Evolutionary conservation across 805 yeast genomes (phyloP).

Genomic region (Saccharomycopsis selenospora): DNA sequence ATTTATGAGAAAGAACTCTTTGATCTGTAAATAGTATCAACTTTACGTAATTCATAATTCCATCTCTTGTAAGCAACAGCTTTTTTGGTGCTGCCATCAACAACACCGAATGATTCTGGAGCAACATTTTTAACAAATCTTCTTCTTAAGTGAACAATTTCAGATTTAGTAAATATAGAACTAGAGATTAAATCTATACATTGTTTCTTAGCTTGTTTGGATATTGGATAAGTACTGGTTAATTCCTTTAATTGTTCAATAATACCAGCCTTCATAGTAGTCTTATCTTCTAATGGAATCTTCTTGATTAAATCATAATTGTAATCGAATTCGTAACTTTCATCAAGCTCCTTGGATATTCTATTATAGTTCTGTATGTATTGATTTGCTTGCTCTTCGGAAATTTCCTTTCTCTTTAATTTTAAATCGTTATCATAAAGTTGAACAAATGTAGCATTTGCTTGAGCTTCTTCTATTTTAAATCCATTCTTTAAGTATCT

Average conservation of each 20-base stretch:
- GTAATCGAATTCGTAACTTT: conserved; percentile 38
- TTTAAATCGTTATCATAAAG: conserved; percentile 38
- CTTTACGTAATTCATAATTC: conserved; percentile 47
- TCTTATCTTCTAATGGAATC: conserved; percentile 29
- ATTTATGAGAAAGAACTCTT: conserved; percentile 38
- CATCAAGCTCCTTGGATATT: conserved; percentile 35
- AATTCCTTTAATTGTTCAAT: conserved; percentile 33
- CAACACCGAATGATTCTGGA: conserved; percentile 42
- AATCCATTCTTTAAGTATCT: conserved; percentile 56
- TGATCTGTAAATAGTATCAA: conserved; percentile 49
- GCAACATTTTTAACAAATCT: conserved; percentile 48
- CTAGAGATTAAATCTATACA: conserved; percentile 33
- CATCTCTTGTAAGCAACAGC: conserved; percentile 46
- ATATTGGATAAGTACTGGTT: conserved; percentile 26
- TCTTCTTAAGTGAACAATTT: conserved; percentile 36
- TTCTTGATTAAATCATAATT: conserved; percentile 32
- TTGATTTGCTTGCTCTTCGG: conserved; percentile 25
- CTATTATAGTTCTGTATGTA: conserved; percentile 29
- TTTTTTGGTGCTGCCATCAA: conserved; percentile 30
- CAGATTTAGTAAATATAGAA: conserved; percentile 29
- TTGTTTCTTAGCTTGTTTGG: conserved; percentile 32
- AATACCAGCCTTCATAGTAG: conserved; percentile 22
- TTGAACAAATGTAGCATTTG: conserved; percentile 47
- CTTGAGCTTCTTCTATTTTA: conserved; percentile 46
- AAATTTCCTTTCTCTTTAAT: conserved; percentile 33